Evolutionary conservation across 768 basidiomycete species (phyloP), one percentile per base, ranked within the genome.

Genomic region (Butyriboletus loyo): DNA sequence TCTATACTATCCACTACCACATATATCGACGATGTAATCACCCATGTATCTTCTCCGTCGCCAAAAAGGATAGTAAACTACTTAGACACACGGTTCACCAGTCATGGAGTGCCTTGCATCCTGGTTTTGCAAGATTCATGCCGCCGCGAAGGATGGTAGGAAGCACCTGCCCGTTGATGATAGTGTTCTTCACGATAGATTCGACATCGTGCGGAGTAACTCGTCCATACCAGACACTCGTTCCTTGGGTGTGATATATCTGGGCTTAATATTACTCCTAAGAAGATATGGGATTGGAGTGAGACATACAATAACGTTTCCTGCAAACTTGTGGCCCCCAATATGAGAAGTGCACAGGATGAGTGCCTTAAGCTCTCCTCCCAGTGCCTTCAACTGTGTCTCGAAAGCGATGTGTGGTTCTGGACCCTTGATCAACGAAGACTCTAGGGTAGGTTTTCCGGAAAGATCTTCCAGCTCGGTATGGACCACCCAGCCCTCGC

Each of bases 321-420:
- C 94, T 34, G 92, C 87, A 66, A 87, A 98, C 61, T 87, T 87
- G 75, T 98, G 96, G 3, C 95, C 94, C 21, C 96, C 95, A 38
- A 94, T 77, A 74, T 99, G 96, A 25, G 92, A 95, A 49, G 85
- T 87, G 63, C 80, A 84, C 63, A 98, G 73, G 53, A 99, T 86
- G 41, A 97, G 86, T 5, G 85, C 93, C 43, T 83, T 82, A 52
- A 84, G 85, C 22, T 80, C 75, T 31, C 70, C 68, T 17, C 74
- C 72, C n/a, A 82, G 79, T 34, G 75, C 59, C 71, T 76, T 64
- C 54, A 80, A 66, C 39, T 72, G 70, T n/a, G 64, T 58, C n/a
- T 72, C 67, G 49, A 87, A 75, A 60, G 79, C 78, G 21, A 69
- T 72, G 43, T 86, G 82, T 37, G 80, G 72, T 54, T 85, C 84